phyloP scores from a whole-genome alignment of 2,329 filamentous ascomycete genomes.

The Pseudocercospora vitis region DNA sequence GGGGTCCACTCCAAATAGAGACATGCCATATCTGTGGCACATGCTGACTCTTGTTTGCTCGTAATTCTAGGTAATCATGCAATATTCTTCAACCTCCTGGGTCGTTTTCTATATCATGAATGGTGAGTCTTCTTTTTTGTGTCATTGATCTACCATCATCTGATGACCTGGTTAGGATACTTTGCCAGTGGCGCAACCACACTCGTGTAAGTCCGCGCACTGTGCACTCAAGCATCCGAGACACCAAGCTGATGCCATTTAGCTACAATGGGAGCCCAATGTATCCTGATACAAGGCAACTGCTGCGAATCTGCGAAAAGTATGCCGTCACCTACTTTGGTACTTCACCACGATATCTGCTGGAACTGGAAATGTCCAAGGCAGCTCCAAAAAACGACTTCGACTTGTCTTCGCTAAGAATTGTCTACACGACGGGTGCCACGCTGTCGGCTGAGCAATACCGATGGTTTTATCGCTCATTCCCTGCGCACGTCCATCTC shows the following conservation, averaged over 20 bases:
- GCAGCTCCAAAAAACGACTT: slow-evolving; percentile 40
- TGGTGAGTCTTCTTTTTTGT: slow-evolving; percentile 16
- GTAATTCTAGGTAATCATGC: too few species aligned
- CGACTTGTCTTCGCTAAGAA: slow-evolving; percentile 42
- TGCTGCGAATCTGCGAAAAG: slow-evolving; percentile 41
- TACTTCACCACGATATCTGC: slow-evolving; percentile 46
- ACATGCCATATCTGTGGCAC: too few species aligned
- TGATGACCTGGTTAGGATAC: not conserved
- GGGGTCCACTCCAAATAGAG: too few species aligned
- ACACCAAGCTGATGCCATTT: too few species aligned
- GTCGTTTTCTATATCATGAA: slow-evolving; percentile 47
- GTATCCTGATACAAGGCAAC: slow-evolving; percentile 41
- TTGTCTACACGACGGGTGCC: slow-evolving; percentile 50
- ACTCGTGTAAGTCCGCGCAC: slow-evolving; percentile 32
- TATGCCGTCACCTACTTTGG: slow-evolving; percentile 47
- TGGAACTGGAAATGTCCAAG: slow-evolving; percentile 44
- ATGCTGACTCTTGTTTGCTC: too few species aligned
- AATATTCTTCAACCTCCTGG: slow-evolving; percentile 51
- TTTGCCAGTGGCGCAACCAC: slow-evolving; percentile 39
- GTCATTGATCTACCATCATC: too few species aligned
- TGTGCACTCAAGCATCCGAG: too few species aligned
- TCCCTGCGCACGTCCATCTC: slow-evolving; percentile 42
- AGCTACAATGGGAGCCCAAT: slow-evolving; percentile 47
- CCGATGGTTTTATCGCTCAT: slow-evolving; percentile 48
- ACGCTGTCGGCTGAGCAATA: slow-evolving; percentile 47